These are phyloP conservation scores for Keithomyces neogunnii DNA, from an alignment of 2,329 filamentous ascomycete genomes.

Conservation along the genomic window DNA sequence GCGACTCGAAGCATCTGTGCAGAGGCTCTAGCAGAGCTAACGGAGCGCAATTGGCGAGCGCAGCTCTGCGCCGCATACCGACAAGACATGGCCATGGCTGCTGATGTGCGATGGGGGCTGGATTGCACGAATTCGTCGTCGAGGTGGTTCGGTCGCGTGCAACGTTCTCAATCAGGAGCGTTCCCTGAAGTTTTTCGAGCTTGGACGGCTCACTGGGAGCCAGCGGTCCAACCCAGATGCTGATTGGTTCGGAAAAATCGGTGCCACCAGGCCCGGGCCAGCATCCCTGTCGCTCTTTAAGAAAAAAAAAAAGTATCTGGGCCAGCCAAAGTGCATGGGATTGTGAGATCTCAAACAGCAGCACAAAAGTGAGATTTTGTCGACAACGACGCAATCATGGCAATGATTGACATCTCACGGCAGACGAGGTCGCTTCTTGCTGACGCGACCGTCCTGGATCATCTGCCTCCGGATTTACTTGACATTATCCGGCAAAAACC, in stretches of 20 bases:
- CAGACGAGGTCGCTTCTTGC: constrained; percentile 48
- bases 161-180: constrained; percentile 13
- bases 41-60: constrained; percentile 51
- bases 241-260: constrained; percentile 30
- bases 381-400: constrained; percentile 38
- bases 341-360: constrained; percentile 12
- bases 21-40: constrained; percentile 36
- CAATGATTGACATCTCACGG: constrained; percentile 44
- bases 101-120: constrained; percentile 16
- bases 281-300: constrained; percentile 19
- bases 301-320: constrained; percentile 27
- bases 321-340: background rate
- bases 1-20: constrained; percentile 38
- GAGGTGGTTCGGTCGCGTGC: constrained; percentile 11
- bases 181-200: constrained; percentile 35
- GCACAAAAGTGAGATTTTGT: constrained; percentile 17
- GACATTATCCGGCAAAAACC: constrained; percentile 56
- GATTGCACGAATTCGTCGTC: constrained; percentile 1
- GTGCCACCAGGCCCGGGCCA: constrained; percentile 22
- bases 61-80: constrained; percentile 57
- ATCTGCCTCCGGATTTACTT: constrained; percentile 63
- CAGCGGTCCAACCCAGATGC: constrained; percentile 1
- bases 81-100: constrained; percentile 54
- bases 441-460: constrained; percentile 43
- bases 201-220: constrained; percentile 12